Percentiles rank a stretch among this genome's conserved stretches.
Conservation (phyloP, 495 filamentous ascomycete species). For the Hyaloscypha finlandica region DNA sequence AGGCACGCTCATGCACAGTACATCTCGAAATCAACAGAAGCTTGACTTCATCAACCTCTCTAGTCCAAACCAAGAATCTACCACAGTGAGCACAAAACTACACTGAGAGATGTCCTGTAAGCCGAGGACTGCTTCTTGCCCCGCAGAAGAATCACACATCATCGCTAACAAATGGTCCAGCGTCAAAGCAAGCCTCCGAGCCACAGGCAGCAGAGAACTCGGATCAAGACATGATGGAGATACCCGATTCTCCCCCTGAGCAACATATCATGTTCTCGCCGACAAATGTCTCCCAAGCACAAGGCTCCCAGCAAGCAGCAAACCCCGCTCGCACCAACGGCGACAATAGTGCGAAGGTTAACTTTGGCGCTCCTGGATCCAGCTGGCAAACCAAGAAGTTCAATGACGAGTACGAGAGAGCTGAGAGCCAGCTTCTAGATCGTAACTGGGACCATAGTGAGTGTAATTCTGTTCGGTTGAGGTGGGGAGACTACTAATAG, state of each 20-base stretch:
- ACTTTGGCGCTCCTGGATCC: conserved; percentile 30
- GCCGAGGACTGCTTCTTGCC: conserved; percentile 8
- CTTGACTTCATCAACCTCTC: neutral
- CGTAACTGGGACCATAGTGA: conserved; percentile 25
- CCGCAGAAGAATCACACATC: neutral
- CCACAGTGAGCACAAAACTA: conserved; percentile 4
- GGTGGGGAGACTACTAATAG: conserved; percentile 11
- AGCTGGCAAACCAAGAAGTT: conserved; percentile 33
- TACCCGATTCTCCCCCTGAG: conserved; percentile 29
- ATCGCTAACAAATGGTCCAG: neutral
- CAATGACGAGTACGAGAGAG: conserved; percentile 32
- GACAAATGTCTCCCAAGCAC: neutral
- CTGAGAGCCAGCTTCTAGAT: conserved; percentile 20
- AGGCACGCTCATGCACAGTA: neutral
- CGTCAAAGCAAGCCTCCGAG: neutral
- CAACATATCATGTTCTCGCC: neutral
- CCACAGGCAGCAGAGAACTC: neutral
- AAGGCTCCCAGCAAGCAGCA: conserved; percentile 10
- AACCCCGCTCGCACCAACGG: conserved; percentile 20
- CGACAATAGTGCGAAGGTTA: conserved; percentile 16
- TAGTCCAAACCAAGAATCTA: neutral
- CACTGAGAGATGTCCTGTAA: conserved; percentile 4
- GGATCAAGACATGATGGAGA: conserved; percentile 29
- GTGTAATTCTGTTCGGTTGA: neutral
- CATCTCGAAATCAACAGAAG: neutral